These are phyloP conservation scores for Rhizoctonia solani DNA, from an alignment of 1,284 basidiomycete species.

Conservation along the genomic window DNA sequence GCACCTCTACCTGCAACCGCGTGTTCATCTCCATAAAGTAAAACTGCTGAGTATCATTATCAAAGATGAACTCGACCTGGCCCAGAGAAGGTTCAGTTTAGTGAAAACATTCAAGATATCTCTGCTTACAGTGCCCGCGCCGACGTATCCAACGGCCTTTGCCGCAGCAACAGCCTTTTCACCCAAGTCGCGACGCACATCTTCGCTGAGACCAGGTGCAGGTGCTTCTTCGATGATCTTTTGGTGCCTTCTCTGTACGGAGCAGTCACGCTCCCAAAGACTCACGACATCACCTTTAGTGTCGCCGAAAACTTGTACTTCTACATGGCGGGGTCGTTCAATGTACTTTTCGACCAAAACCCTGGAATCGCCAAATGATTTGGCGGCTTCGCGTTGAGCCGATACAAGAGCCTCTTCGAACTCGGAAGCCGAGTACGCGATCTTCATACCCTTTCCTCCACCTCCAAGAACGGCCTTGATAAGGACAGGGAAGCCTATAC, in stretches of 20 bases:
- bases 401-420: constrained; percentile 80
- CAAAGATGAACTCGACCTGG: constrained; percentile 86
- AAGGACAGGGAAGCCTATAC: constrained; percentile 87
- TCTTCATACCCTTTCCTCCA: constrained; percentile 96
- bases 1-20: constrained; percentile 75
- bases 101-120: too few species aligned
- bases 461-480: constrained; percentile 97
- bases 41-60: constrained; percentile 81
- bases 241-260: constrained; percentile 91
- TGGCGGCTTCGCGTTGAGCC: constrained; percentile 84
- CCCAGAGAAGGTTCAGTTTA: neutral
- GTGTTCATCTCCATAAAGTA: constrained; percentile 89
- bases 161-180: constrained; percentile 90
- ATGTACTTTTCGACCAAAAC: constrained; percentile 89
- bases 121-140: constrained; percentile 71
- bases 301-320: constrained; percentile 91
- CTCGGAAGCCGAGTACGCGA: constrained; percentile 66
- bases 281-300: constrained; percentile 75
- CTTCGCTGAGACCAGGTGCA: constrained; percentile 79
- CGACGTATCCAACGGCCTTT: constrained; percentile 86
- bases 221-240: constrained; percentile 97
- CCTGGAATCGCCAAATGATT: constrained; percentile 83
- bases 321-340: constrained; percentile 80
- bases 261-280: constrained; percentile 93
- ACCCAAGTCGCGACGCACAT: constrained; percentile 78